Percentiles rank a stretch among this genome's conserved stretches.
Conservation (phyloP, 75 land plant genomes). For the Cunninghamia lanceolata region DNA sequence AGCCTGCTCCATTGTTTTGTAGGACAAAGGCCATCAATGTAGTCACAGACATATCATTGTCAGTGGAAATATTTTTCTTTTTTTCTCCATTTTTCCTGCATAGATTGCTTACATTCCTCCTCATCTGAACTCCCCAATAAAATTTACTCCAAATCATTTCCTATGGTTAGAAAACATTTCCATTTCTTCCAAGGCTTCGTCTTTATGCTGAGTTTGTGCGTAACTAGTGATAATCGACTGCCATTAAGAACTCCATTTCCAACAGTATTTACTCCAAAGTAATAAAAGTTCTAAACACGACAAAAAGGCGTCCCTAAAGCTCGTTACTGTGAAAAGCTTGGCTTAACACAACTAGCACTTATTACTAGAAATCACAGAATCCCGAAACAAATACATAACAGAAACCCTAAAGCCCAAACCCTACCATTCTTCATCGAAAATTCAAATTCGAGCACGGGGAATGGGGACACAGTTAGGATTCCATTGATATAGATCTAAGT, state of each 20-base stretch:
- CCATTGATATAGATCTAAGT: too few species aligned
- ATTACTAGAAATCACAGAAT: not conserved
- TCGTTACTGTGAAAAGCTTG: not conserved
- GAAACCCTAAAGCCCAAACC: slow-evolving; percentile 4
- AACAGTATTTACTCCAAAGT: not conserved
- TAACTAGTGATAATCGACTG: not conserved
- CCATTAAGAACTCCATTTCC: not conserved
- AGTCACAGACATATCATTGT: not conserved
- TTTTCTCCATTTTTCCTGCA: not conserved
- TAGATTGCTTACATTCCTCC: not conserved
- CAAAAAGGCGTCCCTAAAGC: not conserved
- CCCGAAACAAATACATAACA: not conserved
- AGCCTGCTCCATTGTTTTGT: not conserved
- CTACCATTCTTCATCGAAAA: not conserved
- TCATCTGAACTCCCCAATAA: not conserved
- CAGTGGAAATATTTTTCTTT: not conserved
- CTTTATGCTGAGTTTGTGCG: not conserved
- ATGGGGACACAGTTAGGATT: not conserved
- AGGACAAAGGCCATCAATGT: not conserved
- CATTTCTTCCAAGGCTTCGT: not conserved
- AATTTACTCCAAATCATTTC: not conserved
- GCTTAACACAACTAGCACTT: not conserved
- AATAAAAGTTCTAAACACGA: not conserved
- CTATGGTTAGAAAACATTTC: not conserved
- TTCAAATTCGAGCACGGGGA: not conserved